Evolutionary conservation across 805 yeast species (phyloP), one percentile per base, ranked within the genome.

Genomic region (Sungouiella thailandica): DNA sequence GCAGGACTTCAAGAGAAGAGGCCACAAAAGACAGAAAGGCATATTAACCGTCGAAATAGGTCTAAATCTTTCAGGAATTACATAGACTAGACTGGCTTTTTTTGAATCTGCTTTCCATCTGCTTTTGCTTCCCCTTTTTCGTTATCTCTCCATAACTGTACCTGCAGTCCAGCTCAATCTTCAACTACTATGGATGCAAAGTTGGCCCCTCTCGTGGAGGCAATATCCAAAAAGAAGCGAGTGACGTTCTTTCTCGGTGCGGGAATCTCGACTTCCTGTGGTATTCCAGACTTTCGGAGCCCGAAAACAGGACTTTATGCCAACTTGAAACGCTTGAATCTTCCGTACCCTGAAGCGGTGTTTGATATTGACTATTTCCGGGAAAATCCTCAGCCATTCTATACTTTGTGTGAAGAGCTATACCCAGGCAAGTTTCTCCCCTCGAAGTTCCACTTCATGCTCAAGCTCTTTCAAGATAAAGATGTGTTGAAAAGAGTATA

Each of bases 271-370:
- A 90, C 97, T 0, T 68, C 84, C 3, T 88, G 95, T 29, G 98
- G 97, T 0, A 90, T 89, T 29, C 98, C 97, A 0, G 98, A 90
- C 56, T 90, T 90, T 56, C 68, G 97, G 46, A 79, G 94, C 13
- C 97, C 97, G 1, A 74, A 77, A 27, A 90, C 97, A 1, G 95
- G 95, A 0, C 70, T 90, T 5, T 90, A 90, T 50, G 76, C 88
- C 43, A 90, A 90, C 53, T 64, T 90, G 32, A 69, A 81, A 14
- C 70, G 76, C 43, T 66, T 89, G 24, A 70, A 84, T 23, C 63
- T 90, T 31, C 97, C 97, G 5, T 88, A 76, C 54, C 93, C 97
- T 1, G 98, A 90, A 53, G 97, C 97, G 0, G 96, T 90, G 1
- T 90, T 90, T 55, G 97, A 89, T 52, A 80, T 90, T 26, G 89